Conservation (phyloP, 441 rosid genomes). For the Syzygium malaccense region DNA sequence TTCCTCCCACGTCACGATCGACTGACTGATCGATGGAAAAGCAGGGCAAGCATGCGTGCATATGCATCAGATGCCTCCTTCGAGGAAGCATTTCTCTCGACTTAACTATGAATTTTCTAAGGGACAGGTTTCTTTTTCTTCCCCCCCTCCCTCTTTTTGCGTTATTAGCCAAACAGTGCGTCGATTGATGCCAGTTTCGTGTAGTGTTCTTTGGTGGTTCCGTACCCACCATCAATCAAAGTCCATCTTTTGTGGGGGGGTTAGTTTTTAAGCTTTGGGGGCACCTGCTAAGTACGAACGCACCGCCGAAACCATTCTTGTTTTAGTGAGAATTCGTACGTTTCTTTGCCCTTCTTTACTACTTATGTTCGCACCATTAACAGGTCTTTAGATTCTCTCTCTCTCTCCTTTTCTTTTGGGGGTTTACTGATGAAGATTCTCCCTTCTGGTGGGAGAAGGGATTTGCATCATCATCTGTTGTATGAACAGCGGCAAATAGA, state of each 20-base stretch:
- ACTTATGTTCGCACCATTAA: neutral
- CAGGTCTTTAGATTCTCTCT: neutral
- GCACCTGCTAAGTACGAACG: neutral
- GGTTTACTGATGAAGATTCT: neutral
- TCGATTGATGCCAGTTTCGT: neutral
- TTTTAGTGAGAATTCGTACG: neutral
- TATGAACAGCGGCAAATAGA: neutral
- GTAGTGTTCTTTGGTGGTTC: neutral
- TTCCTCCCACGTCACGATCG: neutral
- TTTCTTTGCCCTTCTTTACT: neutral
- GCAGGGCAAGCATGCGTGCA: neutral
- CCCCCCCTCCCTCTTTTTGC: neutral
- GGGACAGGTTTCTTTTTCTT: neutral
- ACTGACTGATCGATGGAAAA: neutral
- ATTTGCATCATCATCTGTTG: neutral
- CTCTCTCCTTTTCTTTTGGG: neutral
- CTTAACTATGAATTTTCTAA: neutral
- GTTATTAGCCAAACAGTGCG: neutral
- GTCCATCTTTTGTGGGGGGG: neutral
- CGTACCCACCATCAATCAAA: neutral
- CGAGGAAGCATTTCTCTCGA: neutral
- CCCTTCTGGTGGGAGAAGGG: neutral
- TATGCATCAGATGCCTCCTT: neutral
- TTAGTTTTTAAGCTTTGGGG: neutral
- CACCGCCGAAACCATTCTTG: neutral